phyloP scores from a whole-genome alignment of 2,329 filamentous ascomycete genomes.

The Thelonectria rubi region DNA sequence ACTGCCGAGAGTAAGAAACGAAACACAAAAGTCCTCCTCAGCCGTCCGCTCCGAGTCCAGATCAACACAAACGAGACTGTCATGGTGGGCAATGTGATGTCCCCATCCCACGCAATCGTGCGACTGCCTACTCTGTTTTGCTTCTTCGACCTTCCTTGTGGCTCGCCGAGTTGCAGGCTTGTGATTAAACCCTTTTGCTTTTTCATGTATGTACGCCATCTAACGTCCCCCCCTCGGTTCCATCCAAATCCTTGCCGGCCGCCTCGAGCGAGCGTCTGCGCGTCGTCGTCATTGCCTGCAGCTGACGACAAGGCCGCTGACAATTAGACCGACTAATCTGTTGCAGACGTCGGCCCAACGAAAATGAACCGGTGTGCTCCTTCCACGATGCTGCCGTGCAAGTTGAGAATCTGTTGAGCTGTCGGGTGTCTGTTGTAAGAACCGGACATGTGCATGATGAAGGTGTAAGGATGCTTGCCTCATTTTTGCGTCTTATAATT shows the following conservation, averaged over 20 bases:
- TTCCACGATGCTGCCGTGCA: neutral
- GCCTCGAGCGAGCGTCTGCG: constrained; percentile 20
- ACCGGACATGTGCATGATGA: too few relatives aligned
- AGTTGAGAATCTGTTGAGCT: neutral
- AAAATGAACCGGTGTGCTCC: constrained; percentile 16
- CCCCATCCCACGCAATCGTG: constrained; percentile 12
- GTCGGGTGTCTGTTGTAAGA: too few relatives aligned
- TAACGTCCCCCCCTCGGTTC: neutral
- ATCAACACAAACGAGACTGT: neutral
- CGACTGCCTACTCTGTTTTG: constrained; percentile 11
- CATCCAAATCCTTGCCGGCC: neutral
- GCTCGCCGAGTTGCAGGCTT: neutral
- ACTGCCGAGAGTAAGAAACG: neutral
- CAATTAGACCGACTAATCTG: constrained; percentile 2
- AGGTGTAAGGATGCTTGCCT: too few relatives aligned
- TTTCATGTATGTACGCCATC: neutral
- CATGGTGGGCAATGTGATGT: constrained; percentile 5
- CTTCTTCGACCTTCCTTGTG: neutral
- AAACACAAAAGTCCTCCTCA: neutral
- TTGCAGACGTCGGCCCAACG: neutral
- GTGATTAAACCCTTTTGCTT: neutral
- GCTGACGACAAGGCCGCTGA: constrained; percentile 10
- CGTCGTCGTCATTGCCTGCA: constrained; percentile 32
- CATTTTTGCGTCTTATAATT: too few relatives aligned
- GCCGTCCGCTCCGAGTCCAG: constrained; percentile 5